Percentiles rank a stretch among this genome's conserved stretches.
These are phyloP conservation scores for Rhizomucor pusillus DNA, from an alignment of 371 early-diverging fungal genomes.

Conservation along the genomic window DNA sequence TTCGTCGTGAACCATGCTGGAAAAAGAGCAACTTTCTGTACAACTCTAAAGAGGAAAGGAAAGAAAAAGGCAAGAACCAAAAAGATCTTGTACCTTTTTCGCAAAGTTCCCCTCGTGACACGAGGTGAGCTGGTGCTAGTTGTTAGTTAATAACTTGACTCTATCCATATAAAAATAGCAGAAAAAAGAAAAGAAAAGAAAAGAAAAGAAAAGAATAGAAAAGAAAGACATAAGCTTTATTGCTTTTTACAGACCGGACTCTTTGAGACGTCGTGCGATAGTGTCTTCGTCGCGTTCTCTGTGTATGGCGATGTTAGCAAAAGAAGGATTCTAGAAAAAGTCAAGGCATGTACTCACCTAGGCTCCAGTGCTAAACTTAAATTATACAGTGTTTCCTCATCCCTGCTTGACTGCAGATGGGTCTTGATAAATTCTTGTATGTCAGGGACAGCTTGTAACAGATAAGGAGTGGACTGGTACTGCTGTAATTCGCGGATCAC, in stretches of 20 bases:
- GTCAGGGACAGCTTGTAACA: constrained; percentile 73
- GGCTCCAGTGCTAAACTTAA: constrained; percentile 72
- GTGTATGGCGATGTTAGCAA: neutral
- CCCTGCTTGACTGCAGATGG: constrained; percentile 56
- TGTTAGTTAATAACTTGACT: no score
- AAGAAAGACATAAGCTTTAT: neutral
- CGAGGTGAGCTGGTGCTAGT: no score
- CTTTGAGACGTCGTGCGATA: constrained; percentile 57
- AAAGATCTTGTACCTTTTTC: neutral
- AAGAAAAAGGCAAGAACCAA: neutral
- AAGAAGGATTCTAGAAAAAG: no score
- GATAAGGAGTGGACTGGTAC: constrained; percentile 84
- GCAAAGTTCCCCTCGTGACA: neutral
- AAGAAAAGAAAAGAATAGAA: neutral
- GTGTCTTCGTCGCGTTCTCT: constrained; percentile 63
- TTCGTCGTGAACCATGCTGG: no score
- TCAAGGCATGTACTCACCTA: constrained; percentile 33
- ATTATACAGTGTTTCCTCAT: constrained; percentile 71
- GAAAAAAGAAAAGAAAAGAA: neutral
- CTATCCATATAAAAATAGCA: constrained; percentile 1
- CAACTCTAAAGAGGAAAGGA: neutral
- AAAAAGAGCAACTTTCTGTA: no score
- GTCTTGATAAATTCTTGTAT: constrained; percentile 79
- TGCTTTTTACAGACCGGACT: constrained; percentile 60
- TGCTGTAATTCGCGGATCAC: constrained; percentile 89